Base-by-base conservation (phyloP, 164 flowering plant species). In the Stephania cephalantha region DNA sequence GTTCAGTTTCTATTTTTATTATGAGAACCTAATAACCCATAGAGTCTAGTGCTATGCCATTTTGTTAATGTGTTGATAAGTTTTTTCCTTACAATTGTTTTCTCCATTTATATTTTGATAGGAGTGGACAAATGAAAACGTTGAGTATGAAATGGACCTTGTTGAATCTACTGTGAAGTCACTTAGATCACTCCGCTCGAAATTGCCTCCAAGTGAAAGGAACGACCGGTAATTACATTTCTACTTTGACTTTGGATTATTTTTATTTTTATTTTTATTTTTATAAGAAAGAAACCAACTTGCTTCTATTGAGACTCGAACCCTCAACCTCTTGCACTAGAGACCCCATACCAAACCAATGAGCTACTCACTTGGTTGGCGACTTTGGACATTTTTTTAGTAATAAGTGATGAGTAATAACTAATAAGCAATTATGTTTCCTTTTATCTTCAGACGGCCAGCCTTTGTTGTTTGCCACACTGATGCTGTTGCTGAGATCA, bases 71-170 rank as follows among this genome's bases (percentile, higher is more conserved):
- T 25, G 9, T 61, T 61, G 7, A 61, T 2, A 20, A 61, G 61
- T 22, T 53, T 50, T 70, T 20, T 68, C 9, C 4, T 25, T 30
- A 46, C 2, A 48, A 72, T 69, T 22, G 42, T 64, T 63, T 31
- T 63, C 9, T 17, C 4, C 46, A 9, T 73, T n/a, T 45, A 5
- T 76, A 35, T 67, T 11, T 11, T 55, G 44, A 25, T 85, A 93
- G 99, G 70, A 80, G 74, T 95, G 99, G 99, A 88, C 85, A 70
- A 87, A 91, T 85, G 93, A 93, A 79, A 73, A 4, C 71, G 85
- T 85, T 13, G 98, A 93, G 79, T 10, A 71, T 63, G 94, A 93
- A 80, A 93, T 95, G 98, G 88, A 87, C 69, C 81, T 89, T 63
- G 79, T 95, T 46, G 93, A 89, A 75, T 85, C 89, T 66, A 81